Percentiles rank a stretch among this genome's conserved stretches.
phyloP scores from a whole-genome alignment of 208 protist species.

The Crithidia expoeki region DNA sequence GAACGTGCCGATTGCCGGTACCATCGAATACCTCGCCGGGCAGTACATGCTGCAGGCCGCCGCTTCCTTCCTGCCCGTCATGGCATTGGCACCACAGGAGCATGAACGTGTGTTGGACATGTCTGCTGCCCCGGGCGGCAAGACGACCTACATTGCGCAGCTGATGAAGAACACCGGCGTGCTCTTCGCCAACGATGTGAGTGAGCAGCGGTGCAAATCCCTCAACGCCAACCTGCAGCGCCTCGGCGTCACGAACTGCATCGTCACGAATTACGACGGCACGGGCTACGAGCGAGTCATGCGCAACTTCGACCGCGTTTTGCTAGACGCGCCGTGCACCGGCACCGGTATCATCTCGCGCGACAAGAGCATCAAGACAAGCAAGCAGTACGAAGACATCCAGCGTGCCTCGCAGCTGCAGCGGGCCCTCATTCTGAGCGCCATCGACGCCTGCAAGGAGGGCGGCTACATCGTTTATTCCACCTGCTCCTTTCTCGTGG shows the following conservation, averaged over 20 bases:
- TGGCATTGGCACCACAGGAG: conserved; percentile 96
- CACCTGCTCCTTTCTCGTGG: conserved; percentile 97
- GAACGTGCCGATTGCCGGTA: conserved; percentile 98
- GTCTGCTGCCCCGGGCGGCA: conserved; percentile 98
- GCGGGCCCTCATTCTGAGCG: conserved; percentile 96
- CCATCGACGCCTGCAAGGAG: conserved; percentile 97
- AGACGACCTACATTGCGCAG: conserved; percentile 98
- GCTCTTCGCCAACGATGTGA: conserved; percentile 98
- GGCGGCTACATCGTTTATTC: conserved; percentile 99
- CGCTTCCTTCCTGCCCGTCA: conserved; percentile 98
- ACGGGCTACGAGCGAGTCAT: conserved; percentile 90
- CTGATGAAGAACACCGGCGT: conserved; percentile 99
- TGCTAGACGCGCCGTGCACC: conserved; percentile 99
- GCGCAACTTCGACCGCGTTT: conserved; percentile 86
- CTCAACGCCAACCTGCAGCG: conserved; percentile 97
- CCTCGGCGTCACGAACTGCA: conserved; percentile 93
- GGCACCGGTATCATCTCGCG: conserved; percentile 99
- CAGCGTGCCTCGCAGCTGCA: conserved; percentile 91
- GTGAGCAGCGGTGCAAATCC: conserved; percentile 94
- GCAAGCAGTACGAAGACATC: conserved; percentile 94
- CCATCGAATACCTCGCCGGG: conserved; percentile 99
- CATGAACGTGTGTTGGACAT: conserved; percentile 98
- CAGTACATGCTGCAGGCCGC: conserved; percentile 99
- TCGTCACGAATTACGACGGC: conserved; percentile 97
- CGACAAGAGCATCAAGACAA: conserved; percentile 96